Base-by-base conservation (phyloP, 139 green algal species). In the Astrephomene gubernaculifera region DNA sequence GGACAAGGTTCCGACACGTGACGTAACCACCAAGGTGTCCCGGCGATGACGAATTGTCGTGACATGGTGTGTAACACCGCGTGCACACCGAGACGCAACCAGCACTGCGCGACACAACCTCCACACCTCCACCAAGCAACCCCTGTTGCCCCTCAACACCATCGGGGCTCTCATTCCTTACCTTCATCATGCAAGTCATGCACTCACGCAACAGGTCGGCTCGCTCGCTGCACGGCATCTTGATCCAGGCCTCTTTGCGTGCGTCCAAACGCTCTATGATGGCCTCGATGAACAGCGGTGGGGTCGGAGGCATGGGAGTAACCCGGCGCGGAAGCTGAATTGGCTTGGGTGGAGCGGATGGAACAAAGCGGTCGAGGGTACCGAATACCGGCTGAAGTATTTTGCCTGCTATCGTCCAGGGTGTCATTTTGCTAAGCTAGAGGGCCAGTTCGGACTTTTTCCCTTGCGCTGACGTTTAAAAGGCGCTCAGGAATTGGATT, bases 171-270 rank as follows among this genome's bases (percentile, higher is more conserved):
- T 2, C 19, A 1, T 57, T 88, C 60, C 44, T 88, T 43, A 90
- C 65, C 44, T 88, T 43, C 25, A 95, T 67, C 1, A 87, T 65
- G n/a, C 87, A 89, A 8, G 75, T 44, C 8, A 95, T 75, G 85
- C 90, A 93, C 8, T 79, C 35, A 3, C 84, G 44, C 44, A 96
- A 87, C 36, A 96, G 65, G 7, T 69, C 29, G 10, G 92, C 91
- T 0, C 91, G 80, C n/a, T 90, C 73, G 2, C 31, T 29, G 0
- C 82, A 69, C 2, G 25, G 22, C 38, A 87, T 31, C 5, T 36
- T 9, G 10, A 72, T 81, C 94, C 94, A 96, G 1, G 75, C 73
- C 6, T 45, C 31, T 45, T 92, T 91, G 14, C 83, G 75, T 10
- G n/a, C 57, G 49, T 93, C 44, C 43, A 96, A 74, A 8, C 61